Base-by-base conservation (phyloP, 2,329 filamentous ascomycete genomes). In the Penicillium brasilianum region DNA sequence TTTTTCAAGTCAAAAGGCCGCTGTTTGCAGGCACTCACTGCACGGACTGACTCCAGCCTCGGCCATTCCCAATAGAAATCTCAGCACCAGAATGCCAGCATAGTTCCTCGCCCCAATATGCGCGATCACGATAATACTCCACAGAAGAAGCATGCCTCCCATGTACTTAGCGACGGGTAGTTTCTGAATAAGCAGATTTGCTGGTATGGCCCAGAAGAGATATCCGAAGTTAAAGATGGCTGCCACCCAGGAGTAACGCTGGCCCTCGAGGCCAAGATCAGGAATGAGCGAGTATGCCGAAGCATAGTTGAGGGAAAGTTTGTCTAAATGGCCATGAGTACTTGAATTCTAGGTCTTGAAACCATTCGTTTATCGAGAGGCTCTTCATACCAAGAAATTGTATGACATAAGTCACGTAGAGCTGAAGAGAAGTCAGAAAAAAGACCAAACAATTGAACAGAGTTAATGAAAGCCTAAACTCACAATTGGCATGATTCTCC, bases 401-500 rank as follows among this genome's bases (percentile, higher is more conserved):
- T 36, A 82, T 80, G 18, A 74, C 79, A 66, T 82, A 82, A 8
- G 78, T 80, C 37, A 73, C 34, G 41, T 73, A 73, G 43, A 73
- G 63, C 71, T 72, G 52, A 11, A 28, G 18, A 18, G 6, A 8
- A 8, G 74, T 72, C 57, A 72, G 75, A 59, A 61, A 44, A 20
- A 7, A 32, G 32, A 8, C 18, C 13, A 32, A 16, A 13, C n/a
- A 8, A 6, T 14, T 34, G 8, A 55, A 50, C 10, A 50, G 34
- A n/a, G 6, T 7, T 14, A n/a, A 20, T 14, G 10, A 18, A 30
- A 50, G 11, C 30, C 10, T 13, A 10, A 14, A 64, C 70, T 53
- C 59, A 81, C 79, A 66, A 82, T 80, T 8, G 80, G 80, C 75
- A 82, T 76, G 39, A 83, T 79, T 13, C 81, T 74, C 74, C 76